Evolutionary conservation across 1,284 basidiomycete genomes (phyloP), one percentile per base, ranked within the genome.

Genomic region (Tilletia setariae): DNA sequence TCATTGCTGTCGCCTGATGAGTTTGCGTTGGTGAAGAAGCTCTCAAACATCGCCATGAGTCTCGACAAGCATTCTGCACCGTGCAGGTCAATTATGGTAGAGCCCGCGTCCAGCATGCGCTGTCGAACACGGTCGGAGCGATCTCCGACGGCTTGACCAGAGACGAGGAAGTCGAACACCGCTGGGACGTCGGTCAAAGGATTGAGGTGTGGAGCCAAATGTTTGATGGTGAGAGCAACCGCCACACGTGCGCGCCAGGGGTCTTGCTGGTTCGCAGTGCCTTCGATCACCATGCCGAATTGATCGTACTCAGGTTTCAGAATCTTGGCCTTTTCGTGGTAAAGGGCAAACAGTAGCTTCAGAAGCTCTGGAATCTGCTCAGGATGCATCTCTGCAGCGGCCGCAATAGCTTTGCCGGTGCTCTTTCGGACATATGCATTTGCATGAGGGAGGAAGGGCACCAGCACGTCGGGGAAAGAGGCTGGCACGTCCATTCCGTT

Each of bases 401-500:
- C 91, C 1, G 91, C 89, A 61, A 98, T 87, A 1, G 92, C 90
- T 13, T 84, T 83, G 0, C 92, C 90, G n/a, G 87, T 83, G 68
- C 89, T 89, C 4, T 86, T 85, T 32, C 96, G 89, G 35, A 95
- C 93, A 74, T 94, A 94, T 2, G 86, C 86, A 77, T 91, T 89
- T 0, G 90, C 87, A 78, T 98, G 92, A 35, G 88, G 90, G 28
- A 98, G 86, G 78, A 89, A 91, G 0, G 84, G 82, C 11, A 93
- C 81, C 19, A 98, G 84, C 53, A 86, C 85, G 1, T 83, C 81
- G 0, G 92, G 84, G 82, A 90, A 96, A 2, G 83, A 83, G 75
- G 92, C 91, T 0, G 91, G 88, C 6, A 96, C 88, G 78, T 98
- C 93, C 44, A 98, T 84, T 13, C 92, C 94, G 76, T 98, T 98